A percentile compares a stretch with the other conserved stretches of the same genome.
Evolutionary conservation across 768 basidiomycete species (phyloP).

Genomic region (Panaeolus papilionaceus): DNA sequence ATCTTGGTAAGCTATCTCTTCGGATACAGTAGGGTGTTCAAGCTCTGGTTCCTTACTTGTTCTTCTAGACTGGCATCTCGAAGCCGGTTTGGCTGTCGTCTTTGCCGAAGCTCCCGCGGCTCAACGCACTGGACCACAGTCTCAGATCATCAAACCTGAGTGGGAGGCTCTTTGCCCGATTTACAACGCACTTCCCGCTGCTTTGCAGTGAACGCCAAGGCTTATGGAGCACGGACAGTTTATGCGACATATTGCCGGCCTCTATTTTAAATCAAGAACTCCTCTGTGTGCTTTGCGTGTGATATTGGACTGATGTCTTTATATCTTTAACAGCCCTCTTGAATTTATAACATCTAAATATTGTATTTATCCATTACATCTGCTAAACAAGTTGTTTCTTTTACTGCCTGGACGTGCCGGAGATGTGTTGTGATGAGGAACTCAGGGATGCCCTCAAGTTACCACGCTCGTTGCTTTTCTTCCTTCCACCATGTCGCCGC

Average conservation of each 20-base stretch:
- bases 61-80: conserved; percentile 24
- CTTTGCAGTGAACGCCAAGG: neutral
- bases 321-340: neutral
- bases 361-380: too few relatives aligned
- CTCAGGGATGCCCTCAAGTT: neutral
- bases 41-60: neutral
- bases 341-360: too few relatives aligned
- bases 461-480: neutral
- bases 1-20: conserved; percentile 42
- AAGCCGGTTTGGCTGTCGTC: conserved; percentile 12
- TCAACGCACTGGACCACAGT: neutral
- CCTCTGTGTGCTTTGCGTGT: neutral
- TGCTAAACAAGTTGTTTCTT: too few relatives aligned
- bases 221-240: neutral
- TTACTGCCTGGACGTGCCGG: too few relatives aligned
- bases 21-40: conserved; percentile 40
- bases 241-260: neutral
- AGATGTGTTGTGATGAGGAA: too few relatives aligned
- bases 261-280: neutral
- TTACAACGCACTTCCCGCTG: conserved; percentile 17
- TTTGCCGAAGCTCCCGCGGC: neutral
- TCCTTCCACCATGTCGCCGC: neutral
- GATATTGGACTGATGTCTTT: neutral
- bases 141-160: neutral
- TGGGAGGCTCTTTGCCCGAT: conserved; percentile 16